Conservation (phyloP, 371 early-diverging fungal genomes). For the Umbelopsis sp. region DNA sequence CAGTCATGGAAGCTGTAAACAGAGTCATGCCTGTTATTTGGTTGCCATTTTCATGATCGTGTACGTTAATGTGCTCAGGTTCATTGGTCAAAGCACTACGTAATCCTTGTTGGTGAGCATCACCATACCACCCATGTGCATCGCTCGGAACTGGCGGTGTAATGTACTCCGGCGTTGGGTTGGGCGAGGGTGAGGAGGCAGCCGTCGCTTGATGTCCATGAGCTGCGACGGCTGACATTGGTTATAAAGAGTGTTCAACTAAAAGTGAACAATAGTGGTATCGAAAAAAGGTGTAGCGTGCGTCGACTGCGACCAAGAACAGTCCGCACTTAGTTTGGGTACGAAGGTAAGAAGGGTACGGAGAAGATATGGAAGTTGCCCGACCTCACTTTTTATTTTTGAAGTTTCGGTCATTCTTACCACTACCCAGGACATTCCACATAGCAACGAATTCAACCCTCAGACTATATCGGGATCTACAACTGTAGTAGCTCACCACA, state of each 20-base stretch:
- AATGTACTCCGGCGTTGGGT: background rate
- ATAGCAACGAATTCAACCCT: too few species aligned
- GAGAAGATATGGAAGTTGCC: too few species aligned
- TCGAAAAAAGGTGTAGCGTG: too few species aligned
- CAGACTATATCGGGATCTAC: too few species aligned
- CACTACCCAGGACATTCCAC: too few species aligned
- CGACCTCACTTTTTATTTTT: too few species aligned
- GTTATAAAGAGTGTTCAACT: background rate
- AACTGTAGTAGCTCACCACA: background rate
- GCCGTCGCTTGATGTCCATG: background rate
- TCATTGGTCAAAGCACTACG: background rate
- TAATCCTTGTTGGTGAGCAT: background rate
- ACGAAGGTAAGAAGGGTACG: too few species aligned
- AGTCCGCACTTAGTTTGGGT: too few species aligned
- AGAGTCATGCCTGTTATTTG: background rate
- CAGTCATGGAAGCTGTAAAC: slow-evolving; percentile 8
- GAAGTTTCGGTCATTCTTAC: too few species aligned
- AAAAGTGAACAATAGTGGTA: background rate
- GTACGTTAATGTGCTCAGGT: background rate
- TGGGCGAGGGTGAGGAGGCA: background rate
- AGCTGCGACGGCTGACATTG: slow-evolving; percentile 7
- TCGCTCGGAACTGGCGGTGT: slow-evolving; percentile 7
- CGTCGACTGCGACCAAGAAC: too few species aligned
- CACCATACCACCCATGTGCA: background rate
- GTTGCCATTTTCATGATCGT: background rate